Evolutionary conservation across 139 green algal species (phyloP), one percentile per base, ranked within the genome.

Genomic region (Picochlorum sp.): DNA sequence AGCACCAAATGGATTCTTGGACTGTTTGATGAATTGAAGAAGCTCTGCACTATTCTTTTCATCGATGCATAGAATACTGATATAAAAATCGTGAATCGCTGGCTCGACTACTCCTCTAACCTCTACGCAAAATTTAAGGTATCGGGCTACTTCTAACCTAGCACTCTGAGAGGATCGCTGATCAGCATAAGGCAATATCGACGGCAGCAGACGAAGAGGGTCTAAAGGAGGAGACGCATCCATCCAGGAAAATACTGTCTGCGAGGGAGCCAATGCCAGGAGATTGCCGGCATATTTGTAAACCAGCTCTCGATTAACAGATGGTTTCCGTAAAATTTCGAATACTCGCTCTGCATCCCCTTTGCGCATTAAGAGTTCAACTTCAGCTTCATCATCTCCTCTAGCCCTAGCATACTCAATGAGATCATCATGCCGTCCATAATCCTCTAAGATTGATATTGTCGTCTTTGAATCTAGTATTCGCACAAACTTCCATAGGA

Each of bases 281-380:
- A 97, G 80, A 4, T 64, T 74, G 0, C 91, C 83, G 0, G 87
- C 87, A 72, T 90, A 96, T 38, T 86, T 87, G 80, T 97, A 97
- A 26, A 81, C 49, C 14, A 96, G 82, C 61, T 87, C 79, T 4
- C 60, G 58, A 26, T 71, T 68, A 3, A 92, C 78, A 20, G 30
- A 63, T 1, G 91, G 91, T 47, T 80, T 78, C 50, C 91, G 82
- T 32, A 97, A 82, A 45, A 97, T 83, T 14, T 76, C 79, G 44
- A 97, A 75, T 2, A 87, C 89, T 16, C 50, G 34, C 37, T 73
- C 46, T 50, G 11, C 82, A 38, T 85, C 68, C 11, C 77, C 71
- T 49, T 72, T 69, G 49, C 80, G 66, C 66, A 97, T 74, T 58
- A 97, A 73, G 62, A 87, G 73, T 64, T 93, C 83, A 56, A 97